A percentile compares a stretch with the other conserved stretches of the same genome.
These are phyloP conservation scores for Chimonanthus salicifolius DNA, from an alignment of 164 flowering plant genomes.

Conservation along the genomic window DNA sequence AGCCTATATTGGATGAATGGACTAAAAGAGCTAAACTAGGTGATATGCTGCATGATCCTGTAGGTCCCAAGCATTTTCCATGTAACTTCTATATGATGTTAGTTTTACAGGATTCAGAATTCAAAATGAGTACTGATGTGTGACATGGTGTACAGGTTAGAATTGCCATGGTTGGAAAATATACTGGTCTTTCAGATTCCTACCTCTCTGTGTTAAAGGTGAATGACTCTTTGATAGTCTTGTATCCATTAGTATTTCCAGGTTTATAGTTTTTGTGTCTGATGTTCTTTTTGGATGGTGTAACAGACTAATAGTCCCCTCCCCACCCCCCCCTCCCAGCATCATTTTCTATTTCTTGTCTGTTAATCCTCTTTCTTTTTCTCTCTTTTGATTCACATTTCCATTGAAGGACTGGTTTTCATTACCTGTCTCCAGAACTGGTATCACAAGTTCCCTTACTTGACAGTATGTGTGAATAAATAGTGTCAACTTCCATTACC, in stretches of 20 bases:
- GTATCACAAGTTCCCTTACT: too few relatives aligned
- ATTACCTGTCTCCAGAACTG: too few relatives aligned
- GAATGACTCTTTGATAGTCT: background rate
- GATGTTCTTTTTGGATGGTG: background rate
- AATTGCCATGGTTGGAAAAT: constrained; percentile 98
- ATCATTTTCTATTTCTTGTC: background rate
- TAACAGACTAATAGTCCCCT: background rate
- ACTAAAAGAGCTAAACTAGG: constrained; percentile 56
- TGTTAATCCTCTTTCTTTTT: too few relatives aligned
- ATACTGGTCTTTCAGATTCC: constrained; percentile 90
- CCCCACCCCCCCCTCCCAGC: background rate
- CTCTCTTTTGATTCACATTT: background rate
- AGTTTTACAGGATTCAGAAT: background rate
- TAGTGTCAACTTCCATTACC: background rate
- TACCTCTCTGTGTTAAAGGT: constrained; percentile 96
- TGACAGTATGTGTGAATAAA: too few relatives aligned
- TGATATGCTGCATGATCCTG: constrained; percentile 62
- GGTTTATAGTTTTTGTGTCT: background rate
- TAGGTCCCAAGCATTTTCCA: constrained; percentile 25
- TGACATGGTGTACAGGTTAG: constrained; percentile 51
- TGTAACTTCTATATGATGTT: background rate
- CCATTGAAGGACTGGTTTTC: background rate
- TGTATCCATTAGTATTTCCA: too few relatives aligned
- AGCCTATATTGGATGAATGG: constrained; percentile 76
- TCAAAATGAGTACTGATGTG: constrained; percentile 2